These are phyloP conservation scores for Litchi chinensis DNA, from an alignment of 345 rosid species.

Conservation along the genomic window DNA sequence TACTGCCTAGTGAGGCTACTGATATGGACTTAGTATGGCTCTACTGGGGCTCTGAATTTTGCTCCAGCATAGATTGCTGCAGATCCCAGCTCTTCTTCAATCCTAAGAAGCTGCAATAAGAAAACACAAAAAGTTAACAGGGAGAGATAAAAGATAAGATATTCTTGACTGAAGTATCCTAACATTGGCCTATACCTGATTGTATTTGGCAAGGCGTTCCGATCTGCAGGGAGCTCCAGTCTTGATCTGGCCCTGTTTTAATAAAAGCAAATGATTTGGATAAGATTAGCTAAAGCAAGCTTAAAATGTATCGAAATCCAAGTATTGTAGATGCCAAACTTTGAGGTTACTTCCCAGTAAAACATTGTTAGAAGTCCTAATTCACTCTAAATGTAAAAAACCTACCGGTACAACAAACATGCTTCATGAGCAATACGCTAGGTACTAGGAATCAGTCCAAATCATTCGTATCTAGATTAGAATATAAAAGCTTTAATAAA, in stretches of 20 bases:
- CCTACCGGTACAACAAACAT: too few species aligned
- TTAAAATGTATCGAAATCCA: background rate
- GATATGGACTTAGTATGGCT: constrained; percentile 38
- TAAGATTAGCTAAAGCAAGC: background rate
- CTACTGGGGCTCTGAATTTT: constrained; percentile 53
- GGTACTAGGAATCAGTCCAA: background rate
- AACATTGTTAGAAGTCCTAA: too few species aligned
- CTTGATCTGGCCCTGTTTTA: too few species aligned
- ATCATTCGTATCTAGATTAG: background rate
- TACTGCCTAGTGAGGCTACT: background rate
- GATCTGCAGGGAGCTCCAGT: constrained; percentile 77
- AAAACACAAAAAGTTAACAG: background rate
- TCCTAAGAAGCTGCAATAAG: constrained; percentile 53
- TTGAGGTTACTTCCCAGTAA: too few species aligned
- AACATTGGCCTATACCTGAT: constrained; percentile 49
- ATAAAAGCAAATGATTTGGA: constrained; percentile 13
- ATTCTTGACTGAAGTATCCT: background rate
- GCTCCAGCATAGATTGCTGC: constrained; percentile 52
- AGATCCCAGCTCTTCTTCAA: constrained; percentile 57
- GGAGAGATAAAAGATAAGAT: background rate
- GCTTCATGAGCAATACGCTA: background rate
- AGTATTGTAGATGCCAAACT: background rate
- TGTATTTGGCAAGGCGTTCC: constrained; percentile 74
- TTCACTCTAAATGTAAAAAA: too few species aligned
- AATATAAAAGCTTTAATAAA: too few species aligned